Base-by-base conservation (phyloP, 1,284 basidiomycete species). In the Leccinum fuscescens region DNA sequence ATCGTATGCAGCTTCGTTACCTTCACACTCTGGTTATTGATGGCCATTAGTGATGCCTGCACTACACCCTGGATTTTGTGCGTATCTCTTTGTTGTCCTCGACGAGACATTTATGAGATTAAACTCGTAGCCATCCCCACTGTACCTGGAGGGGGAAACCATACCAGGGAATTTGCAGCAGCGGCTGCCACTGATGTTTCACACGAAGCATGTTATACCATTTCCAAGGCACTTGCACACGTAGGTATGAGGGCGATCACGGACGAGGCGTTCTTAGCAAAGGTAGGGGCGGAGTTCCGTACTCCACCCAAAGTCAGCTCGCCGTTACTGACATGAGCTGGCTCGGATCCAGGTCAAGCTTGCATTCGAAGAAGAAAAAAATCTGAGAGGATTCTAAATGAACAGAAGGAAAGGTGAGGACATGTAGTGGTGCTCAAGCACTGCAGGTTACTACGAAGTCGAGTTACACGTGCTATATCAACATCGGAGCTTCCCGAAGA, bases 141-240 rank as follows among this genome's bases (percentile, higher is more conserved):
- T 4, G 73, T 80, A 39, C 72, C 76, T 1, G 78, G 82, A 69
- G 87, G 87, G 27, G 83, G 82, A 2, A 89, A 89, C 68, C 87
- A 89, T 67, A 89, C 86, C 0, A 72, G 74, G 3, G 80, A 76
- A 14, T 90, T 90, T 69, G 76, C 82, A 6, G 69, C 75, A 48
- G 76, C 86, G 0, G 87, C 85, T 1, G 72, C 77, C 0, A 85
- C 83, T 0, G 69, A 75, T 11, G 79, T 77, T 59, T 83, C 88
- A 3, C 88, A 90, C 64, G 75, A 80, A 2, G 81, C 80, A 3
- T 80, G 82, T 33, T 73, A 89, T 52, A 76, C 77, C 58, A 76
- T 84, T 3, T 79, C 82, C 3, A 86, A 87, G 64, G 85, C 81
- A 1, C 76, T 90, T 14, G 86, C 88, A 1, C 76, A 80, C 2